phyloP scores from a whole-genome alignment of 148 eudicot genomes.

The Tetragonia tetragonoides region DNA sequence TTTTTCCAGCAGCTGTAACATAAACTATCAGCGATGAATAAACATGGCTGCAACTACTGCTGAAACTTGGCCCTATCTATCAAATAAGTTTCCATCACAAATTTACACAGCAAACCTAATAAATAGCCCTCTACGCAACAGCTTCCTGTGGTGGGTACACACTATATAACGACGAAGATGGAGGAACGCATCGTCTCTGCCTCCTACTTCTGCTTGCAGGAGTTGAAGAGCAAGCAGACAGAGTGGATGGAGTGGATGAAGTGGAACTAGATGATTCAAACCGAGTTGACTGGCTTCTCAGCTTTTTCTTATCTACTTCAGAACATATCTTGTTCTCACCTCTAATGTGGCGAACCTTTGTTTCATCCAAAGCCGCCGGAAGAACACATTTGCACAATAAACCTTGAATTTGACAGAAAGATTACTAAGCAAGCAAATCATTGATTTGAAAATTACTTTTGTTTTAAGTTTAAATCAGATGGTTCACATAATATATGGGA shows the following conservation, averaged over 20 bases:
- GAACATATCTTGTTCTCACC: conserved; percentile 34
- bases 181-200: conserved; percentile 42
- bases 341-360: conserved; percentile 62
- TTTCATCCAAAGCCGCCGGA: conserved; percentile 74
- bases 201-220: conserved; percentile 44
- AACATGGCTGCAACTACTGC: not conserved
- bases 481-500: not conserved
- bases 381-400: conserved; percentile 82
- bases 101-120: conserved; percentile 19
- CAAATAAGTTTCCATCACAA: not conserved
- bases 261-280: conserved; percentile 40
- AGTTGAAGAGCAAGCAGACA: conserved; percentile 36
- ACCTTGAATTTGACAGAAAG: conserved; percentile 41
- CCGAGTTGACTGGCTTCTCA: conserved; percentile 69
- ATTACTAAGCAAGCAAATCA: not conserved
- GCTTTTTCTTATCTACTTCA: conserved; percentile 54
- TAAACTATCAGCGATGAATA: not conserved
- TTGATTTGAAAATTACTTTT: not conserved
- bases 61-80: conserved; percentile 2
- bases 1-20: conserved; percentile 15
- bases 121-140: conserved; percentile 13
- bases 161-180: conserved; percentile 28
- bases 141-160: conserved; percentile 25
- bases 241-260: conserved; percentile 24
- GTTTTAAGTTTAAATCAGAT: not conserved